A percentile compares a stretch with the other conserved stretches of the same genome.
Conservation (phyloP, 1,284 basidiomycete genomes). For the Coniferiporia sulphurascens region DNA sequence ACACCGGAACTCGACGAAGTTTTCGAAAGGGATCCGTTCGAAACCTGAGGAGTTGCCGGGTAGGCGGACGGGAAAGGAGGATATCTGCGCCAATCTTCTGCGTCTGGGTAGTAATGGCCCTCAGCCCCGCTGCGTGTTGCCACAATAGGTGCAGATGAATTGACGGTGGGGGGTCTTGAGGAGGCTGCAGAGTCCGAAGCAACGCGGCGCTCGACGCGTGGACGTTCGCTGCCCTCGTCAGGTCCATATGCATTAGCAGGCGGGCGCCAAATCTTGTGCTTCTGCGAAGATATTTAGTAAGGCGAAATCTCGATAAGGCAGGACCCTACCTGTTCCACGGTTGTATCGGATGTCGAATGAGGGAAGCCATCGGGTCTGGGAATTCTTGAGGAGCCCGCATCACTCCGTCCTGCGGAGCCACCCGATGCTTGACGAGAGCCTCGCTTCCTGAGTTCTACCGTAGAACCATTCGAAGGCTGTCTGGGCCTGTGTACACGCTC, state of each 20-base stretch:
- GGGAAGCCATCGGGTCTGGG: slow-evolving; percentile 4
- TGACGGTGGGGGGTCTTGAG: slow-evolving; percentile 18
- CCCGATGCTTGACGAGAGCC: slow-evolving; percentile 10
- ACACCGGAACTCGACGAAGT: slow-evolving; percentile 7
- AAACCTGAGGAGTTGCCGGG: slow-evolving; percentile 22
- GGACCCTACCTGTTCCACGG: slow-evolving; percentile 2
- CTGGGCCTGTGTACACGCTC: neutral
- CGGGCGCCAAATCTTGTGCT: slow-evolving; percentile 14
- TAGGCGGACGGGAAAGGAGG: slow-evolving; percentile 49
- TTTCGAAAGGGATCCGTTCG: slow-evolving; percentile 21
- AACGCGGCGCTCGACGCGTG: slow-evolving; percentile 1
- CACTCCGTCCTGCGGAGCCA: neutral
- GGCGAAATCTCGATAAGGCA: neutral
- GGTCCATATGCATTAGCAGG: slow-evolving; percentile 6
- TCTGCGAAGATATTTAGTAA: neutral
- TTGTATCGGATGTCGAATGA: slow-evolving; percentile 8
- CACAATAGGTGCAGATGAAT: slow-evolving; percentile 1
- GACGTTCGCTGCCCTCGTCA: slow-evolving; percentile 7
- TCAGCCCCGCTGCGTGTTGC: slow-evolving; percentile 1
- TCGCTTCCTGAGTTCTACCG: slow-evolving; percentile 5
- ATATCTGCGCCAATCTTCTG: slow-evolving; percentile 41
- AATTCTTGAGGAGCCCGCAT: slow-evolving; percentile 5
- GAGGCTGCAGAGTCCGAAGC: slow-evolving; percentile 16
- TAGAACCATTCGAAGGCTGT: slow-evolving; percentile 2
- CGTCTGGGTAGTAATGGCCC: slow-evolving; percentile 10